Evolutionary conservation across 2,329 filamentous ascomycete genomes (phyloP), one percentile per base, ranked within the genome.

Genomic region (Colletotrichum sp.): DNA sequence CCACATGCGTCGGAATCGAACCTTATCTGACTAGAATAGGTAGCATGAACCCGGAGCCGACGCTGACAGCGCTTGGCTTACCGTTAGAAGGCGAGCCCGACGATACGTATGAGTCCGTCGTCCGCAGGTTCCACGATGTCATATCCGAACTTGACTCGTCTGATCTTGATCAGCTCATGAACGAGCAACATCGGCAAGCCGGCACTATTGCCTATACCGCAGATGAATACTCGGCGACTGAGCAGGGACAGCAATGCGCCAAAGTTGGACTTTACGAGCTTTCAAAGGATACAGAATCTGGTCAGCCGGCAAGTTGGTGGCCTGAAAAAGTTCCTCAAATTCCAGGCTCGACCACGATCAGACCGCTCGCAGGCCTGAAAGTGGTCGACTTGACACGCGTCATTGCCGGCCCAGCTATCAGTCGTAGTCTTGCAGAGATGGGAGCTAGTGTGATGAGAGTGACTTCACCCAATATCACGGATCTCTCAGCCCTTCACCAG

Each of bases 371-470:
- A 2, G 88, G 88, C 1, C 80, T 90, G 34, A 88, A 88, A 62
- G 83, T 90, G 1, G 81, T 90, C 3, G 88, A 90, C 72, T 79
- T 89, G 8, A 86, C 85, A 12, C 82, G 88, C 6, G 83, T 89
- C 28, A 89, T 90, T 74, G 88, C 89, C 8, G 88, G 84, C 0
- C 89, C 89, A 2, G 80, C 85, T 6, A 83, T 89, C 18, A 82
- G 84, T 2, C 81, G 85, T 6, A 81, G 81, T 1, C 82, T 89
- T 0, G 87, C 87, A 0, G 87, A 88, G 68, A 78, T 87, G 13
- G 88, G 88, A 1, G 88, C 88, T 0, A 85, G 84, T 49, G 86
- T 89, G 1, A 84, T 89, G 84, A 80, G 86, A 6, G 80, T 89
- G 18, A 87, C 86, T 0, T 81, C 82, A 1, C 80, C 82, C 3